Evolutionary conservation across 768 basidiomycete species (phyloP).

Genomic region (Mycena alexandri): DNA sequence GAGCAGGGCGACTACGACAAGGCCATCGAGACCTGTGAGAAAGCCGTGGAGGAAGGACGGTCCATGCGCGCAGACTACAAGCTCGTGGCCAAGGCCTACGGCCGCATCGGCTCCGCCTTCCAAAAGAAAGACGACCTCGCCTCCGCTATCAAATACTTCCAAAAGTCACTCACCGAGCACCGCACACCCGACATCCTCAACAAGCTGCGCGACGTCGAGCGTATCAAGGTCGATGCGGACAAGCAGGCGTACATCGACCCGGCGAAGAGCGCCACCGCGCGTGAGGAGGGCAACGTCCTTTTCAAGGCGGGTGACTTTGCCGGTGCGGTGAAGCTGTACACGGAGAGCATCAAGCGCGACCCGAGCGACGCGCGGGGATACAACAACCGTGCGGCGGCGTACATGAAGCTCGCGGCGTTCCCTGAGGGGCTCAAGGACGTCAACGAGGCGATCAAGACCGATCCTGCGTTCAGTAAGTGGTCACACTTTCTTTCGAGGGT

Average conservation of each 20-base stretch:
- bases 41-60: conserved; percentile 97
- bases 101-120: conserved; percentile 90
- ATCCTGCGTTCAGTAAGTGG: conserved; percentile 82
- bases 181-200: conserved; percentile 93
- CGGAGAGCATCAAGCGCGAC: conserved; percentile 96
- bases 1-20: conserved; percentile 94
- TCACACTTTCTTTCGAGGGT: conserved; percentile 6
- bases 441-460: conserved; percentile 92
- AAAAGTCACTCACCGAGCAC: conserved; percentile 96
- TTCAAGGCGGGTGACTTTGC: conserved; percentile 97
- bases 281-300: conserved; percentile 91
- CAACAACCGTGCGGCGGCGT: conserved; percentile 98
- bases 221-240: conserved; percentile 80
- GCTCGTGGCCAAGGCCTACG: conserved; percentile 93
- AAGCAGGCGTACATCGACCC: conserved; percentile 90
- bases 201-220: conserved; percentile 90
- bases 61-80: conserved; percentile 94
- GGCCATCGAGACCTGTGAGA: conserved; percentile 91
- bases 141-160: conserved; percentile 89
- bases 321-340: conserved; percentile 90
- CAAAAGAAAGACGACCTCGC: conserved; percentile 80
- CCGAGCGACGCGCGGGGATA: conserved; percentile 92
- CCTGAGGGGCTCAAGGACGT: conserved; percentile 98
- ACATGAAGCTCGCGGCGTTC: conserved; percentile 93
- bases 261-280: conserved; percentile 80